phyloP scores from a whole-genome alignment of 2,329 filamentous ascomycete genomes.

The Penicillium sclerotigenum region DNA sequence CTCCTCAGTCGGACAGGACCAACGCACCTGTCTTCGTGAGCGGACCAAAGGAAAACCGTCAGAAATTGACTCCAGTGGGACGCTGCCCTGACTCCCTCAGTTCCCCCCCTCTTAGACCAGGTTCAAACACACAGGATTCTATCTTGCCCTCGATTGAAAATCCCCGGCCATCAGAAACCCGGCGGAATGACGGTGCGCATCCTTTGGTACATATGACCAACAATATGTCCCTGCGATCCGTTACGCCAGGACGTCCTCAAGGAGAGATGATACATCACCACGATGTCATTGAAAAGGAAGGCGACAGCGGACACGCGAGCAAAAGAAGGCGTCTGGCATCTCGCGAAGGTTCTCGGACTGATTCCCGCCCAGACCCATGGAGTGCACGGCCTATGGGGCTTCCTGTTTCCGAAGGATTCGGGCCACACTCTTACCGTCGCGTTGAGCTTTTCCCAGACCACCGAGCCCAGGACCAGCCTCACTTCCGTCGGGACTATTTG shows the following conservation, averaged over 20 bases:
- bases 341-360: conserved; percentile 20
- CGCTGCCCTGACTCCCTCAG: conserved; percentile 14
- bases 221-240: conserved; percentile 31
- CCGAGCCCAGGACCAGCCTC: conserved; percentile 18
- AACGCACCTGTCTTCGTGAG: conserved; percentile 35
- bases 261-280: conserved; percentile 22
- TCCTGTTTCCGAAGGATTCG: conserved; percentile 14
- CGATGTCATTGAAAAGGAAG: conserved; percentile 20
- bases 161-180: conserved; percentile 22
- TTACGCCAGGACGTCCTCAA: conserved; percentile 29
- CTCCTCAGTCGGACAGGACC: conserved; percentile 16
- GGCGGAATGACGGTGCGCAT: conserved; percentile 19
- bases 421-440: conserved; percentile 16
- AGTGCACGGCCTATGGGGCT: conserved; percentile 13
- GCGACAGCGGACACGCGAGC: conserved; percentile 24
- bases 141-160: conserved; percentile 39
- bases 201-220: conserved; percentile 30
- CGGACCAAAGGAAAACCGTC: conserved; percentile 25
- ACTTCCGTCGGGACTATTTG: conserved; percentile 25
- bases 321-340: conserved; percentile 36
- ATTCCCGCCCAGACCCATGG: conserved; percentile 11
- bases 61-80: conserved; percentile 17
- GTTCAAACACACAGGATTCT: conserved; percentile 27
- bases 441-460: conserved; percentile 16
- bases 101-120: conserved; percentile 17